Evolutionary conservation across 2,329 filamentous ascomycete genomes (phyloP).

Genomic region (Ceratocystis ficicola): DNA sequence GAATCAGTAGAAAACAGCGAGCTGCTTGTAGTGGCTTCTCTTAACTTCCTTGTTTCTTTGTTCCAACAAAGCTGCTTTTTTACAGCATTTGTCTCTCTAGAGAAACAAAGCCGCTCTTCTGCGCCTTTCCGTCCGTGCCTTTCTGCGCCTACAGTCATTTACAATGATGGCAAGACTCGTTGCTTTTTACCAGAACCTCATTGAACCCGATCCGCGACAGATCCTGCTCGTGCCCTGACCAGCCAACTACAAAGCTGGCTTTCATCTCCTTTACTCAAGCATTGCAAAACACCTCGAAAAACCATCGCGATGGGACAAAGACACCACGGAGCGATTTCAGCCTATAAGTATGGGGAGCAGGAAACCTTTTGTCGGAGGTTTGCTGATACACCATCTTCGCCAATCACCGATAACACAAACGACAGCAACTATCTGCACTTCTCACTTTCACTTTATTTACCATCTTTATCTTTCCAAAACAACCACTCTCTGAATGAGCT

Average conservation of each 20-base stretch:
- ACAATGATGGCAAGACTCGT: not conserved
- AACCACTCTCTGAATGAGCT: not conserved
- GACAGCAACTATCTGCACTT: not conserved
- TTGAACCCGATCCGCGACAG: not conserved
- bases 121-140: too few species aligned
- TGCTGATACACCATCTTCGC: not conserved
- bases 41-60: not conserved
- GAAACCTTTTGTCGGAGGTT: not conserved
- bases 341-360: not conserved
- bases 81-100: not conserved
- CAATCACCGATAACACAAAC: not conserved
- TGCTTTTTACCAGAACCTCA: not conserved
- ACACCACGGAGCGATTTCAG: not conserved
- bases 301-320: not conserved
- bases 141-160: not conserved
- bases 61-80: not conserved
- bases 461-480: too few species aligned
- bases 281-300: not conserved
- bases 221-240: not conserved
- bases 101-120: not conserved
- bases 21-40: not conserved
- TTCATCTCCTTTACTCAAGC: not conserved
- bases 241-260: not conserved
- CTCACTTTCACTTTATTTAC: not conserved
- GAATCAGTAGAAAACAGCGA: not conserved